Conservation (phyloP, 768 basidiomycete species). For the Leccinellum luteum region DNA sequence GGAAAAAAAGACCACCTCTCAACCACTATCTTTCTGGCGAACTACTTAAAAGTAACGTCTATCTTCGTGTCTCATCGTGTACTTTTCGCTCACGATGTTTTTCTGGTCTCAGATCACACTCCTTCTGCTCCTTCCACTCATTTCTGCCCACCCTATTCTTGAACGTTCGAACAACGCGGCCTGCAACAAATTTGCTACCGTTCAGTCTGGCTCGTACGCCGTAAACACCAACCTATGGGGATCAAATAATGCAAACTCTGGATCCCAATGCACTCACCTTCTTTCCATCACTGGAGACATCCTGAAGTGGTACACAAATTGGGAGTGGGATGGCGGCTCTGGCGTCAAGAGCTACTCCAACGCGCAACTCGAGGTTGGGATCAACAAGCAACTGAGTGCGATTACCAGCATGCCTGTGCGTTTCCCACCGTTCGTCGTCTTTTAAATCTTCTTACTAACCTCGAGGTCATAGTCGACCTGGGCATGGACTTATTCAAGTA, state of each 20-base stretch:
- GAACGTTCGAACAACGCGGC: background rate
- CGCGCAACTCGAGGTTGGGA: constrained; percentile 46
- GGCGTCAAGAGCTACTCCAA: constrained; percentile 64
- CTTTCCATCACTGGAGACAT: constrained; percentile 40
- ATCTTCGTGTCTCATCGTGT: background rate
- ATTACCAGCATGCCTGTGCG: constrained; percentile 57
- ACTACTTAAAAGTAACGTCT: constrained; percentile 14
- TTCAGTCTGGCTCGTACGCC: constrained; percentile 45
- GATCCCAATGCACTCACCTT: constrained; percentile 51
- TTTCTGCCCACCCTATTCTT: constrained; percentile 8
- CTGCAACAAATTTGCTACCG: constrained; percentile 53
- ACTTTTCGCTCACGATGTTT: constrained; percentile 9
- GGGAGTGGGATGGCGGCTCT: constrained; percentile 51
- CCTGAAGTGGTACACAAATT: constrained; percentile 51
- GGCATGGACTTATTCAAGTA: constrained; percentile 50
- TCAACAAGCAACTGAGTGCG: constrained; percentile 52
- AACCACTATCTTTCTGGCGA: background rate
- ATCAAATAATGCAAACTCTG: constrained; percentile 38
- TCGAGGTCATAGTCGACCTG: constrained; percentile 43
- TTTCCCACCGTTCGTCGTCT: background rate
- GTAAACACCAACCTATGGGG: constrained; percentile 52
- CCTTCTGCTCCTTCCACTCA: constrained; percentile 22
- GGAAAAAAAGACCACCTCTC: background rate
- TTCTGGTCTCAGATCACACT: constrained; percentile 3
- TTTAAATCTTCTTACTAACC: background rate